Evolutionary conservation across 345 rosid genomes (phyloP).

Genomic region (Corchorus olitorius): DNA sequence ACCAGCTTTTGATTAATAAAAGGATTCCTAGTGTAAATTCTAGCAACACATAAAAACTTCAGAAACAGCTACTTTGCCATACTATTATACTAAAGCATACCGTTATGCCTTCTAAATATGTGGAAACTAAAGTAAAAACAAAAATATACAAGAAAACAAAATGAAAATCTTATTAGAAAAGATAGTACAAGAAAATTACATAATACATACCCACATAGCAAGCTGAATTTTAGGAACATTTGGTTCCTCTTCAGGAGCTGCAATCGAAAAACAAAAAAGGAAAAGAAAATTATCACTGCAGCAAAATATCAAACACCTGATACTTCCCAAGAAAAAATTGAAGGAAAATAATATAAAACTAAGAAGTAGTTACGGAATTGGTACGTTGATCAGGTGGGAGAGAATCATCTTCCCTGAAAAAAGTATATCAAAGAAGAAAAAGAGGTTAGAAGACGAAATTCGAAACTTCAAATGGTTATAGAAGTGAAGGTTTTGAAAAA

Average conservation of each 20-base stretch:
- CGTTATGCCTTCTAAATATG: too few species aligned
- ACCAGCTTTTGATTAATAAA: not conserved
- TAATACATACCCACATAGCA: slow-evolving; percentile 89
- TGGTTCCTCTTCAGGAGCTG: slow-evolving; percentile 62
- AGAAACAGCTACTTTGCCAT: not conserved
- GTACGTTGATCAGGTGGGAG: slow-evolving; percentile 56
- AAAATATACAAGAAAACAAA: too few species aligned
- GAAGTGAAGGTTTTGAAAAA: not conserved
- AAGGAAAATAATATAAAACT: not conserved
- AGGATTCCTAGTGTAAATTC: not conserved
- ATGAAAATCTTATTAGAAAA: not conserved
- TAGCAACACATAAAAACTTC: not conserved
- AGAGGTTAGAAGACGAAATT: not conserved
- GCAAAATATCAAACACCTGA: slow-evolving; percentile 30
- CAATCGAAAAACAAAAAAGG: not conserved
- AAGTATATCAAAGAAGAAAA: not conserved
- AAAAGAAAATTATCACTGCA: not conserved
- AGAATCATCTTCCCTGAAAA: slow-evolving; percentile 63
- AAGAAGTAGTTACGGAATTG: not conserved
- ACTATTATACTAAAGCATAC: too few species aligned
- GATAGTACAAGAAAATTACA: slow-evolving; percentile 25
- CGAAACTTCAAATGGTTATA: not conserved
- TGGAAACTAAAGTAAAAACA: not conserved
- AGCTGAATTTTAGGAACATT: slow-evolving; percentile 66
- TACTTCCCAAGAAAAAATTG: not conserved